Percentiles rank a stretch among this genome's conserved stretches.
Evolutionary conservation across 2,329 filamentous ascomycete genomes (phyloP).

Genomic region (Paramyrothecium sp.): DNA sequence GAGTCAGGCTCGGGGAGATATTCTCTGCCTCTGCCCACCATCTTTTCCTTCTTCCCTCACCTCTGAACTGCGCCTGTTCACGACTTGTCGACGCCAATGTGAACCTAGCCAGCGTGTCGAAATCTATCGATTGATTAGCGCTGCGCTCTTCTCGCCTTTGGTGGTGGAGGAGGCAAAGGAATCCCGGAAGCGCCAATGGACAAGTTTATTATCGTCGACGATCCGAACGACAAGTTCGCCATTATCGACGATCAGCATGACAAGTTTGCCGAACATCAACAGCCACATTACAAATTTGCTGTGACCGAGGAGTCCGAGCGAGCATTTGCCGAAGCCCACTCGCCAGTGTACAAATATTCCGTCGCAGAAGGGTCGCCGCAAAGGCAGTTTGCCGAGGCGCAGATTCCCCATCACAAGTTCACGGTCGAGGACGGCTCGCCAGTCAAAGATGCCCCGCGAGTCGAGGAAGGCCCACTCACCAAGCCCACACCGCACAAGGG

Average conservation of each 20-base stretch:
- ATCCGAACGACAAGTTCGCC: slow-evolving; percentile 44
- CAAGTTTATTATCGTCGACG: slow-evolving; percentile 46
- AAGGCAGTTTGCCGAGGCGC: neutral
- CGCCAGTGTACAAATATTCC: neutral
- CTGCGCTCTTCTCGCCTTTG: neutral
- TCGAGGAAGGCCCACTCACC: neutral
- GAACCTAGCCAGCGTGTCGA: no score
- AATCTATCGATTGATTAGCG: neutral
- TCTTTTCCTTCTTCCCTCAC: no score
- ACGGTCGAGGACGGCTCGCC: neutral
- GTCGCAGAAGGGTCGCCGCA: neutral
- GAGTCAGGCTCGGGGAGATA: no score
- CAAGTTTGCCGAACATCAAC: neutral
- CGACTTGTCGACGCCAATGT: no score
- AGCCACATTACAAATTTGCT: neutral
- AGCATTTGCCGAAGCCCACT: neutral
- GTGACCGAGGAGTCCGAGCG: neutral
- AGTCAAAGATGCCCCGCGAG: neutral
- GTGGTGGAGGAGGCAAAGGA: neutral
- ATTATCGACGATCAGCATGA: slow-evolving; percentile 43
- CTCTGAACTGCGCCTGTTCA: no score
- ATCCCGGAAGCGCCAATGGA: neutral
- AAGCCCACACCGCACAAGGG: slow-evolving; percentile 6
- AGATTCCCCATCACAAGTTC: neutral
- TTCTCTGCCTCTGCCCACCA: no score